These are phyloP conservation scores for Emergomyces orientalis DNA, from an alignment of 2,329 filamentous ascomycete species.

Conservation along the genomic window DNA sequence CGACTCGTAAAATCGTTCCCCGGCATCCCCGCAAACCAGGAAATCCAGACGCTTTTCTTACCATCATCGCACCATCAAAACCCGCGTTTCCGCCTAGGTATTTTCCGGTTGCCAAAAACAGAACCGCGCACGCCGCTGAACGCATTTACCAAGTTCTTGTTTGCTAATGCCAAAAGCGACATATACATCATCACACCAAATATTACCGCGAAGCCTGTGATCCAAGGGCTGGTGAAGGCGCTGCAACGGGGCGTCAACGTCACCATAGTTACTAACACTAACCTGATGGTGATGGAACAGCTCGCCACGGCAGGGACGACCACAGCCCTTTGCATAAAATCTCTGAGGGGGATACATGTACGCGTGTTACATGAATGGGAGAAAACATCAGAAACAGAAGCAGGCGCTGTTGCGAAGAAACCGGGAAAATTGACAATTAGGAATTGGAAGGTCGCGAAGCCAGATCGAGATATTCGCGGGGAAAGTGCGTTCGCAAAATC, in stretches of 20 bases:
- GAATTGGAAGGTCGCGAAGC: neutral
- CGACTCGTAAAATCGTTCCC: neutral
- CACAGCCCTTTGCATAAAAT: constrained; percentile 55
- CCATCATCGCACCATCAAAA: constrained; percentile 66
- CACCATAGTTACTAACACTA: constrained; percentile 55
- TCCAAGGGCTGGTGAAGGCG: constrained; percentile 52
- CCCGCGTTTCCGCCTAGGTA: constrained; percentile 49
- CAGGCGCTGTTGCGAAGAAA: neutral
- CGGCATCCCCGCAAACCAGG: neutral
- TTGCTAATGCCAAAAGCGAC: constrained; percentile 47
- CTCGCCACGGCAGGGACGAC: constrained; percentile 69
- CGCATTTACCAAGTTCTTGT: constrained; percentile 50
- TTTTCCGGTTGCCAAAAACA: constrained; percentile 31
- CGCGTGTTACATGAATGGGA: neutral
- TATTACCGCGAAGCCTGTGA: constrained; percentile 57
- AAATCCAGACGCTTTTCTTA: constrained; percentile 44
- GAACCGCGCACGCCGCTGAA: constrained; percentile 61
- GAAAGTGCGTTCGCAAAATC: constrained; percentile 35
- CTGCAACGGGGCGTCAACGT: constrained; percentile 59
- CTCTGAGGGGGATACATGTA: neutral
- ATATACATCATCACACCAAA: constrained; percentile 73
- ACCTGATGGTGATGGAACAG: constrained; percentile 71
- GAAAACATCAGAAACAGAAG: neutral
- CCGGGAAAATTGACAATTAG: neutral
- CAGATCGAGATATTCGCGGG: neutral